Percentiles rank a stretch among this genome's conserved stretches.
Conservation (phyloP, 352 stramenopile species). For the Globisporangium nodosum region DNA sequence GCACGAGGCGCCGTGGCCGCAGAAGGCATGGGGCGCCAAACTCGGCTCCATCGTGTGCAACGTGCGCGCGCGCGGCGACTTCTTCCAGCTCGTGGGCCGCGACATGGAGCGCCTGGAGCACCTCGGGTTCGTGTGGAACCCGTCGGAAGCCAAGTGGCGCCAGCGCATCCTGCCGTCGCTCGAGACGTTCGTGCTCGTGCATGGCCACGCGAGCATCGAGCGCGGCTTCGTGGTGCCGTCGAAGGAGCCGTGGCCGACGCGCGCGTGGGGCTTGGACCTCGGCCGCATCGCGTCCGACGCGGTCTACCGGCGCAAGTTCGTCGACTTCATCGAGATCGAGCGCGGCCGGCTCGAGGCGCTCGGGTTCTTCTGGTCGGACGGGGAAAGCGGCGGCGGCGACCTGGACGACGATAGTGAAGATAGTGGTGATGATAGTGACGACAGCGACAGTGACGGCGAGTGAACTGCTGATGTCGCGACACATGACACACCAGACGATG, state of each 20-base stretch:
- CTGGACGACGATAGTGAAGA: conserved; percentile 10
- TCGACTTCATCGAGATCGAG: conserved; percentile 52
- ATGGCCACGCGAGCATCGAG: conserved; percentile 29
- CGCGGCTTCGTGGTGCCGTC: conserved; percentile 46
- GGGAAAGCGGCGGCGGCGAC: not conserved
- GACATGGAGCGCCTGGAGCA: conserved; percentile 36
- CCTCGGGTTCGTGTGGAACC: conserved; percentile 57
- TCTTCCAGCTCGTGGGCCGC: conserved; percentile 39
- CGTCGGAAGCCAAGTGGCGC: conserved; percentile 35
- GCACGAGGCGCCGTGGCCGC: conserved; percentile 26
- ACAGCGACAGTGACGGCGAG: not conserved
- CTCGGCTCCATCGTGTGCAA: conserved; percentile 56
- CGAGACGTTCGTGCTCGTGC: conserved; percentile 29
- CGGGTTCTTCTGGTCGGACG: conserved; percentile 38
- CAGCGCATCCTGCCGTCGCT: conserved; percentile 39
- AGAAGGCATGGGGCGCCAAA: conserved; percentile 24
- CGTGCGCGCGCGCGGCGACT: conserved; percentile 44
- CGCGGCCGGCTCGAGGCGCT: conserved; percentile 34
- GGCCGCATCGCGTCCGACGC: conserved; percentile 25
- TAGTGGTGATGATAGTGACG: not conserved
- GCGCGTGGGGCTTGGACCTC: conserved; percentile 28
- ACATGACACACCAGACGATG: not conserved
- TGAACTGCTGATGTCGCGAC: not conserved
- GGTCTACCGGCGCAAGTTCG: conserved; percentile 21
- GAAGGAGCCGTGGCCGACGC: conserved; percentile 29